phyloP scores from a whole-genome alignment of 495 filamentous ascomycete species.

The Xylaria nigripes region DNA sequence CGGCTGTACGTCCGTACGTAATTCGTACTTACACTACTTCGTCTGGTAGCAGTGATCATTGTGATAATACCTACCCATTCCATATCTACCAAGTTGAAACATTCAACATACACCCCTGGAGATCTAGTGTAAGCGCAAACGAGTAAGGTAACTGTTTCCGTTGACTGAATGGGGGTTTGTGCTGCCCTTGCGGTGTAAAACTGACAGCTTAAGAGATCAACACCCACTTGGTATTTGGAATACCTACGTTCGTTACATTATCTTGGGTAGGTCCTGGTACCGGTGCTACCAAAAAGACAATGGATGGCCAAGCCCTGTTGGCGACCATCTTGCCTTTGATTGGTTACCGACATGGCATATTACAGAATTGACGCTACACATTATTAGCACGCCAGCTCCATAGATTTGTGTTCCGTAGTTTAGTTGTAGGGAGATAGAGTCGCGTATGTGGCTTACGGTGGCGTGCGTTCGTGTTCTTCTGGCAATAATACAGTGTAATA shows the following conservation, averaged over 20 bases:
- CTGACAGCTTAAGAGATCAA: too few relatives aligned
- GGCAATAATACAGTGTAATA: neutral
- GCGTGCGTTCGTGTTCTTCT: neutral
- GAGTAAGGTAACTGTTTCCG: neutral
- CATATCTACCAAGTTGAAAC: too few relatives aligned
- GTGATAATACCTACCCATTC: too few relatives aligned
- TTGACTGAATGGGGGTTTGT: too few relatives aligned
- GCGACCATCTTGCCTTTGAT: neutral
- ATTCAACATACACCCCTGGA: too few relatives aligned
- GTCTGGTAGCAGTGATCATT: too few relatives aligned
- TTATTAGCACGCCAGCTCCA: neutral
- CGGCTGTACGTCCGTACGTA: too few relatives aligned
- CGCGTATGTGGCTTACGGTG: neutral
- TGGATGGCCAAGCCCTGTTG: neutral
- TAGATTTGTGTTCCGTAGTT: neutral
- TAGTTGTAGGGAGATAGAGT: too few relatives aligned
- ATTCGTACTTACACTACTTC: too few relatives aligned
- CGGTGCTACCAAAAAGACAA: neutral
- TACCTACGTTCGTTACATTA: neutral
- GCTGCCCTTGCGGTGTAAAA: too few relatives aligned
- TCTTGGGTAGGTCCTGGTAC: too few relatives aligned
- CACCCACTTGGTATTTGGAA: neutral
- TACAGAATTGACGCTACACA: neutral
- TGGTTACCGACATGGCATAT: slow-evolving; percentile 15
- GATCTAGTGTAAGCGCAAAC: too few relatives aligned